Base-by-base conservation (phyloP, 148 eudicot species). In the Nyssa sinensis region DNA sequence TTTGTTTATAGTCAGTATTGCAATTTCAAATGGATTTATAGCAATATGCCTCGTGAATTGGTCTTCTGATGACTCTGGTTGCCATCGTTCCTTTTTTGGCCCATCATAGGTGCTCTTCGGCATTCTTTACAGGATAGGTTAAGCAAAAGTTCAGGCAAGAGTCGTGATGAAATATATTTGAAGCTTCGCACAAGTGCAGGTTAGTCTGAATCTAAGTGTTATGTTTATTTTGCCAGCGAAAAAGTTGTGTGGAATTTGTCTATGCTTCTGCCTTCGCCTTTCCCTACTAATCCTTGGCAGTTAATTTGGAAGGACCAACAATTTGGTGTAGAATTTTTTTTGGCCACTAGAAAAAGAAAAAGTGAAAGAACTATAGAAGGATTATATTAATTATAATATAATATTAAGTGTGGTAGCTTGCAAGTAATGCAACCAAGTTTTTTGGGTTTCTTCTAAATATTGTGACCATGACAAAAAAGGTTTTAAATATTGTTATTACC, bases 121-220 rank as follows among this genome's bases (percentile, higher is more conserved):
- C 98, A 88, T 85, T 93, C 97, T 72, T 88, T 93, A 80, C 98
- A 93, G 79, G 97, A 93, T 62, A 88, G 97, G 76, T 88, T 93
- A 29, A 88, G 98, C 84, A 93, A 93, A 81, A 87, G 83, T 75
- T 84, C 98, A 21, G 88, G 97, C 79, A 93, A 88, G 81, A 89
- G 81, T 77, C 90, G 88, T 28, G 98, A 91, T 75, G 93, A 89
- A 78, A 94, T 94, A 81, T 83, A 83, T 80, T 84, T 94, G 84
- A 94, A 89, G 82, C 97, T 94, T 69, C 90, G 93, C 29, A 91
- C 97, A 24, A 89, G 93, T 81, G 85, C 94, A 83, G 94, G 98
- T 89, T 67, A 29, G 78, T 82, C 25, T 75, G 28, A 27, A 61
- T 69, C 11, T 7, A 41, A 37, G 14, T 1, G 9, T 47, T 32